phyloP scores from a whole-genome alignment of 2,329 filamentous ascomycete genomes.

The Hypoxylon sp. region DNA sequence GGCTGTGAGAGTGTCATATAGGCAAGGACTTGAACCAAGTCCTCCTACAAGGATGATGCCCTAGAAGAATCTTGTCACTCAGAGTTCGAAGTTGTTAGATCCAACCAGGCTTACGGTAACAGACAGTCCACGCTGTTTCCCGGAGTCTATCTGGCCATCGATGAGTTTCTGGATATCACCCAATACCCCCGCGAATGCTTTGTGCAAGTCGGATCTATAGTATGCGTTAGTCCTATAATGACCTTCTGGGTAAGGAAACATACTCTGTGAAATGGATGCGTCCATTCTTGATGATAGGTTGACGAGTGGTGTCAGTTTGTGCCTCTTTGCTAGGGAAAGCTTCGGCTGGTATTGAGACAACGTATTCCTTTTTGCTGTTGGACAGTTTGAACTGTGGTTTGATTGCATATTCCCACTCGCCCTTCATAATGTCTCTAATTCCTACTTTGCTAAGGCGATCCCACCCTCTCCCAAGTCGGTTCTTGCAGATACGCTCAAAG shows the following conservation, averaged over 20 bases:
- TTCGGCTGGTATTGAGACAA: constrained; percentile 9
- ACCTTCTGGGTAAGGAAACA: neutral
- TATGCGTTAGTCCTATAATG: neutral
- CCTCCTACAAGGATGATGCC: constrained; percentile 43
- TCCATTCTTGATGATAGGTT: constrained; percentile 4
- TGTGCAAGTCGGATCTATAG: constrained; percentile 1
- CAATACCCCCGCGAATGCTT: constrained; percentile 3
- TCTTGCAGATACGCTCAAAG: constrained; percentile 14
- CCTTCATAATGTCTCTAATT: constrained; percentile 12
- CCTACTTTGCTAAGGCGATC: neutral
- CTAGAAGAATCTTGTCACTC: neutral
- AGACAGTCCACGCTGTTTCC: neutral
- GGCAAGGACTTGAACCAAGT: constrained; percentile 33
- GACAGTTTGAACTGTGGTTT: constrained; percentile 15
- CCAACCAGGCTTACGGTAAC: neutral
- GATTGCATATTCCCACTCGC: constrained; percentile 8
- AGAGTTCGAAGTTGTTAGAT: neutral
- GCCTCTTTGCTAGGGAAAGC: neutral
- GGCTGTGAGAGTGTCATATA: constrained; percentile 17
- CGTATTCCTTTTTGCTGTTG: constrained; percentile 7
- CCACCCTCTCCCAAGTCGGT: constrained; percentile 12
- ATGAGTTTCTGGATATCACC: constrained; percentile 1
- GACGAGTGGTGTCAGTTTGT: neutral
- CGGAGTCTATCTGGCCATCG: neutral
- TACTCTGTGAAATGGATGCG: constrained; percentile 14